These are phyloP conservation scores for Coemansia erecta DNA, from an alignment of 192 early-diverging fungal genomes.

Conservation along the genomic window DNA sequence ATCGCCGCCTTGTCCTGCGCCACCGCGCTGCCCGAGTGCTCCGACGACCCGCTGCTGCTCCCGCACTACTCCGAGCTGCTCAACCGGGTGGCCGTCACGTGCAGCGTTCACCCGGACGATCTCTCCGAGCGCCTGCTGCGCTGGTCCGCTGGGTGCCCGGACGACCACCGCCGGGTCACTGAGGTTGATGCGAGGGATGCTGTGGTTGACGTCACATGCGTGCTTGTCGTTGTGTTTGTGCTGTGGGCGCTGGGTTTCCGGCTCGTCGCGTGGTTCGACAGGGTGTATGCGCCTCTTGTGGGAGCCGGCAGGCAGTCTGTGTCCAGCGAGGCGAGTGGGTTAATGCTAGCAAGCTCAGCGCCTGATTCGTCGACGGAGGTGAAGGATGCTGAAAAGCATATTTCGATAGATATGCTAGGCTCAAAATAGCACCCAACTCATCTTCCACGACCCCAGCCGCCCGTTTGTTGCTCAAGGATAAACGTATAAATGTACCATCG, in stretches of 20 bases:
- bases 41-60: not conserved
- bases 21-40: conserved; percentile 3
- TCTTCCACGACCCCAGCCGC: no score
- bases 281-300: not conserved
- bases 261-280: not conserved
- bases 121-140: conserved; percentile 25
- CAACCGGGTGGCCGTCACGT: conserved; percentile 2
- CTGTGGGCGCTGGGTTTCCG: not conserved
- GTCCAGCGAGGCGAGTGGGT: not conserved
- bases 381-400: no score
- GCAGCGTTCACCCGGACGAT: conserved; percentile 14
- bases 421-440: no score
- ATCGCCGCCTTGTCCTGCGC: conserved; percentile 27
- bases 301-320: not conserved
- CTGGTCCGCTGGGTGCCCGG: conserved; percentile 4
- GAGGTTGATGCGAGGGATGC: not conserved
- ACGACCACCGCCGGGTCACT: not conserved
- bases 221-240: not conserved
- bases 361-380: no score
- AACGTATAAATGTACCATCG: no score
- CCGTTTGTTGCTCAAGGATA: no score
- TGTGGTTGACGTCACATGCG: not conserved
- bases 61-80: conserved; percentile 28
- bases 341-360: not conserved
- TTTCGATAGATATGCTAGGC: no score